Evolutionary conservation across 140 eudicot genomes (phyloP), one percentile per base, ranked within the genome.

Genomic region (Bidens hawaiensis): DNA sequence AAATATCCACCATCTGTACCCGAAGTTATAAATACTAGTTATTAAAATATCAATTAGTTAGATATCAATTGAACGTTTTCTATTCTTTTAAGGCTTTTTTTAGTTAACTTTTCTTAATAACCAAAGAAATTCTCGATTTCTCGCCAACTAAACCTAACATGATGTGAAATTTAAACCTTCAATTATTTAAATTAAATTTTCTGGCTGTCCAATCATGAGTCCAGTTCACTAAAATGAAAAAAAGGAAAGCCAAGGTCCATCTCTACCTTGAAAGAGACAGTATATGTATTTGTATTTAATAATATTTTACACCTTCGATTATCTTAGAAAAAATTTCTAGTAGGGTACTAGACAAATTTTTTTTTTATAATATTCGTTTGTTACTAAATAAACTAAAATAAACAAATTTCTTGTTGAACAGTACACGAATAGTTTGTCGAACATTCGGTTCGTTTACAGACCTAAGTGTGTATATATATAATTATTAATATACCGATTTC

Each of bases 121-220:
- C 34, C 5, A 23, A 24, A 22, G 17, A 23, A 51, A 24, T 51
- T 51, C 59, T 51, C 59, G 23, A 51, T 12, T 51, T 51, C 59
- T 51, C 59, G 23, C 59, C 59, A 12, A 51, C 59, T 51, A 13
- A 51, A 51, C 59, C 59, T 51, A 24, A 51, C 59, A 51, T 24
- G 59, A 51, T 51, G 59, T 51, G 59, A 51, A 24, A 51, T 13
- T 5, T 51, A 0, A 13, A 51, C 34, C 14, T 51, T 51, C 59
- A 49, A 23, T 51, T 23, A 10, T 51, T 51, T 51, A 51, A 51
- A 51, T 51, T 51, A 51, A 53, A 17, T 23, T 24, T 24, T 52
- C 18, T 52, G 9, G 19, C 34, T 52, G 59, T 52, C 59, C 59
- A 52, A 52, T 52, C 59, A 52, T 52, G 33, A 52, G 34, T 24